Evolutionary conservation across 768 basidiomycete genomes (phyloP), one percentile per base, ranked within the genome.

Genomic region (Leccinellum rugosiceps): DNA sequence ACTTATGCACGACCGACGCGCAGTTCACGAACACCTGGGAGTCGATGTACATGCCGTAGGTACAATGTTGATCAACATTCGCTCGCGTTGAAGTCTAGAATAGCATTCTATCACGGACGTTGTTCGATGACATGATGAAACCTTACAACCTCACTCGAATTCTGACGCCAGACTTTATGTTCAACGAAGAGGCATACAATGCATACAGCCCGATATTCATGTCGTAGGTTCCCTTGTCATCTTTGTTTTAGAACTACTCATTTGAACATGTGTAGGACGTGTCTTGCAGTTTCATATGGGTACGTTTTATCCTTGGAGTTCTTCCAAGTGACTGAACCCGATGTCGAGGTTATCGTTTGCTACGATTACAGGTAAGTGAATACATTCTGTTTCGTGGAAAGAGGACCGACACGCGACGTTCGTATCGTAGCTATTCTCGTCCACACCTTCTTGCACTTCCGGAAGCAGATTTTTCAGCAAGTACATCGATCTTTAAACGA

Each of bases 331-430:
- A 44, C 43, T 23, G 21, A 74, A 81, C 30, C 82, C 76, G 81
- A 3, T 87, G 15, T 86, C 68, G 25, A 91, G 88, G 21, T 77
- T 93, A 19, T 89, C 87, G 15, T 94, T 94, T 67, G 90, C 90
- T 1, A 82, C 85, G 25, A 86, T 92, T 65, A 89, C 92, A 69
- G 86, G 90, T 69, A 49, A 59, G 30, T 44, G 0, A 14, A 34
- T 49, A 26, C 25, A 4, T 50, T 19, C 19, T 8, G 25, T 55
- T 32, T 14, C 14, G 14, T 5, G 14, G 21, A 26, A 14, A 57
- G 43, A 23, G 23, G n/a, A 30, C 19, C 8, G 15, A 3, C 25
- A 38, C 57, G 35, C 61, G 52, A 23, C 14, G 2, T 15, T 48
- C 15, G 3, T 30, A 31, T 13, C 5, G 28, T 47, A 72, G 70